Evolutionary conservation across 257 asterid species (phyloP), one percentile per base, ranked within the genome.

Genomic region (Solanum lignicaule): DNA sequence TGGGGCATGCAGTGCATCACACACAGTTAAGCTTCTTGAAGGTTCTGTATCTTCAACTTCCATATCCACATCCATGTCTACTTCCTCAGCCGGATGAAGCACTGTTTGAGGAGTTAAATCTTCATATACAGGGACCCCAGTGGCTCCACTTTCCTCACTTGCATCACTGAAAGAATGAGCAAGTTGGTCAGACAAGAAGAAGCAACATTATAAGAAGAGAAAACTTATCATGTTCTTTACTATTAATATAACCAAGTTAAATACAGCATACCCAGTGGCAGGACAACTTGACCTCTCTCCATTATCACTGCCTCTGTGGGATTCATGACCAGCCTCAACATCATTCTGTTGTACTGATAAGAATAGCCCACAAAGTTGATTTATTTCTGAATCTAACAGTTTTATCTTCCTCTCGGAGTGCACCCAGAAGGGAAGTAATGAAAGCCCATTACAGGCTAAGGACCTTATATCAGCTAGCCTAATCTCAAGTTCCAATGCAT

Each of bases 11-110:
- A 92, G 87, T 89, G 92, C 90, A 74, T 86, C 91, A 31, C 58
- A 84, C 88, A 86, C 62, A 46, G 89, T 87, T 35, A 92, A 87
- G 39, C 76, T 88, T 87, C 89, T 74, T 15, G 93, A 33, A 89
- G 96, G 89, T 89, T 86, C 88, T 33, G 93, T 78, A 69, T 95
- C 99, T 89, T 97, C 99, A 86, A 97, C 97, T 93, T 97, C 99
- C 99, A 97, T 95, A 91, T 97, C 99, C 86, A 97, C 94, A 87
- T 97, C 99, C 99, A 97, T 97, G 90, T 97, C 98, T 58, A 91
- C 94, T 52, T 95, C 99, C 88, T 95, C 97, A 86, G 85, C 93
- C 62, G 92, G 87, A 81, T 88, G 94, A 87, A 83, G 87, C 55
- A 86, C 83, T 43, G 92, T 85, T 73, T 88, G 48, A 31, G 91